Conservation (phyloP, 176 grass and related monocot genomes). For the Oryza australiensis region DNA sequence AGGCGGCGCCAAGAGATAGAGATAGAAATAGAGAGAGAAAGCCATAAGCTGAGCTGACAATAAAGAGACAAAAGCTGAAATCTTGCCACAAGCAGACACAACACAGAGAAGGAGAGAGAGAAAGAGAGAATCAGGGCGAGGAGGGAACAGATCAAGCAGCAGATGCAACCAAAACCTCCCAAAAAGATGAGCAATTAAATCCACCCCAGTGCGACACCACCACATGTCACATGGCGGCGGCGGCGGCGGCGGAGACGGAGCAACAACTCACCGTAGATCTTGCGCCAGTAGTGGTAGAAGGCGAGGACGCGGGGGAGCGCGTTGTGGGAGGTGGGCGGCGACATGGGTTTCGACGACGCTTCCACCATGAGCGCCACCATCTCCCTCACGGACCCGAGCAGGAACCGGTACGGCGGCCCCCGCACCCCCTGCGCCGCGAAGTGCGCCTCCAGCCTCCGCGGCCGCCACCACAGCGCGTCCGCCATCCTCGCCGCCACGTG, state of each 20-base stretch:
- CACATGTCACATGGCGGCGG: neutral
- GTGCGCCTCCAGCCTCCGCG: constrained; percentile 64
- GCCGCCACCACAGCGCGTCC: constrained; percentile 81
- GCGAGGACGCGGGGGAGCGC: constrained; percentile 85
- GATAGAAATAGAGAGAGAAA: constrained; percentile 25
- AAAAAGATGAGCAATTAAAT: constrained; percentile 41
- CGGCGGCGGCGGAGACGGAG: neutral
- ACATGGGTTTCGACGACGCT: constrained; percentile 73
- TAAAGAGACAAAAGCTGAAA: constrained; percentile 71
- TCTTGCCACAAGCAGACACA: constrained; percentile 32
- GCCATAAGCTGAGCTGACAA: constrained; percentile 55
- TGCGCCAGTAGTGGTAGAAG: constrained; percentile 95
- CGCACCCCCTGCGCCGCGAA: constrained; percentile 78
- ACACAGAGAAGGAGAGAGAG: constrained; percentile 18
- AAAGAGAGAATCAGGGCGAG: constrained; percentile 24
- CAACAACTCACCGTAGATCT: constrained; percentile 72
- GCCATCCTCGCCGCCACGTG: constrained; percentile 51
- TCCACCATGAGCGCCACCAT: constrained; percentile 82
- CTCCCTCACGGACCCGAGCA: constrained; percentile 66
- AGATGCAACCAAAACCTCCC: constrained; percentile 43
- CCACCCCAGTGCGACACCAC: constrained; percentile 6
- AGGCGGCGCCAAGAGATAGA: neutral
- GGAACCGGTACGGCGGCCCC: constrained; percentile 74
- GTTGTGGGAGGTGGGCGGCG: constrained; percentile 72
- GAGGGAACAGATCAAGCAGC: constrained; percentile 49